Conservation (phyloP, 2,329 filamentous ascomycete genomes). For the Penicillium sp. region DNA sequence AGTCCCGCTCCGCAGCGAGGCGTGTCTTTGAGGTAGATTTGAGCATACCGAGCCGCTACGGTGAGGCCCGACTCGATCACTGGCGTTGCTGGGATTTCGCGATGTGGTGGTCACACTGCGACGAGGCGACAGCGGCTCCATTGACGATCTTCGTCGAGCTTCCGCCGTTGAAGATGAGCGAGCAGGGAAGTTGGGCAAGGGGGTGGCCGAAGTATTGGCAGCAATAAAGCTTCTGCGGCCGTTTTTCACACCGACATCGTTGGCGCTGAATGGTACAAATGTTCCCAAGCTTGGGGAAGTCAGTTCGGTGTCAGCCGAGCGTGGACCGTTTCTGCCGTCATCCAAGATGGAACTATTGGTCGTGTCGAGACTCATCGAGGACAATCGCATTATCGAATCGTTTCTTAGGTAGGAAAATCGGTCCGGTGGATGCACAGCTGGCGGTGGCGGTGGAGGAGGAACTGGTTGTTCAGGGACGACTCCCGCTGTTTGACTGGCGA, state of each 20-base stretch:
- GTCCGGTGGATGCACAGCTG: constrained; percentile 27
- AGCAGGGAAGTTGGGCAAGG: constrained; percentile 23
- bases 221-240: constrained; percentile 28
- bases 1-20: constrained; percentile 14
- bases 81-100: constrained; percentile 24
- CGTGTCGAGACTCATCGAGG: constrained; percentile 35
- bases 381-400: constrained; percentile 32
- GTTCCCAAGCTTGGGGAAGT: constrained; percentile 31
- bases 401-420: constrained; percentile 32
- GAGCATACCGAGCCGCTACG: constrained; percentile 31
- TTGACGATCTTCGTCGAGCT: constrained; percentile 20
- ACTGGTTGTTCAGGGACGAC: constrained; percentile 33
- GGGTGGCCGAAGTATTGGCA: constrained; percentile 21
- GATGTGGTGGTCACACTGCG: constrained; percentile 31
- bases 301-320: constrained; percentile 26
- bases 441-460: constrained; percentile 31
- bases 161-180: constrained; percentile 24
- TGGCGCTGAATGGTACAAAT: constrained; percentile 35
- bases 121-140: constrained; percentile 24
- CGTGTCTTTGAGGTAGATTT: constrained; percentile 17
- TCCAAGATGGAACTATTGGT: constrained; percentile 38
- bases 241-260: constrained; percentile 32
- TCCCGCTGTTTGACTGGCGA: constrained; percentile 32
- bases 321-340: constrained; percentile 25
- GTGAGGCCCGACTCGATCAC: constrained; percentile 25